These are phyloP conservation scores for Neurospora sp. DNA, from an alignment of 495 filamentous ascomycete species.

Conservation along the genomic window DNA sequence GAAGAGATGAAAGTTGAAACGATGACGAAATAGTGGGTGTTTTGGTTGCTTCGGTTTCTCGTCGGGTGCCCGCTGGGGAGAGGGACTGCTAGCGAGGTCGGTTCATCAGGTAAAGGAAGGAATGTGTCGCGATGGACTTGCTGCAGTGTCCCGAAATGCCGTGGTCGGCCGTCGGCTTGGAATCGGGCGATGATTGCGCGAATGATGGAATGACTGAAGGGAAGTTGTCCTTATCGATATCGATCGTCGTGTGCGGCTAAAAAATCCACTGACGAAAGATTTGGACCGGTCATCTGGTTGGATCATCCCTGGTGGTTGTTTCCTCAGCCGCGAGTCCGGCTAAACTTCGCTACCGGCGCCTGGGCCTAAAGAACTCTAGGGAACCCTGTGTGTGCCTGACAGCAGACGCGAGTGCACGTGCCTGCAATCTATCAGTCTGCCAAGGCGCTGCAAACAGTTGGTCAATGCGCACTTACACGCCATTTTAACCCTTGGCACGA, in stretches of 20 bases:
- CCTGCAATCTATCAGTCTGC: neutral
- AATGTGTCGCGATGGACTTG: constrained; percentile 5
- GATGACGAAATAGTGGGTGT: neutral
- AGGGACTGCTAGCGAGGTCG: constrained; percentile 12
- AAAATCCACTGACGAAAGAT: neutral
- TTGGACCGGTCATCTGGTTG: neutral
- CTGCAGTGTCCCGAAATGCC: neutral
- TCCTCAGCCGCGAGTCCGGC: neutral
- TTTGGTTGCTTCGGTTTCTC: constrained; percentile 3
- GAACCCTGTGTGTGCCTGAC: neutral
- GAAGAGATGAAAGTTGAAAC: neutral
- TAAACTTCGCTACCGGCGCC: neutral
- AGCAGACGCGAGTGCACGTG: neutral
- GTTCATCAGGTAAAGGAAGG: constrained; percentile 20
- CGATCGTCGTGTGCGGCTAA: neutral
- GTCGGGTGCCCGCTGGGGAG: constrained; percentile 4
- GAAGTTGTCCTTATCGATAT: neutral
- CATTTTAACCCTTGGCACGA: neutral
- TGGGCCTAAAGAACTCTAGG: neutral
- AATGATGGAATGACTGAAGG: neutral
- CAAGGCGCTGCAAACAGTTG: neutral
- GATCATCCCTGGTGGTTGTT: neutral
- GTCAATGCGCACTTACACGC: neutral
- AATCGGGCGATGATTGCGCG: neutral
- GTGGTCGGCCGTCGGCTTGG: neutral